Evolutionary conservation across 2,329 filamentous ascomycete genomes (phyloP).

Genomic region (Mollisiaceae sp.): DNA sequence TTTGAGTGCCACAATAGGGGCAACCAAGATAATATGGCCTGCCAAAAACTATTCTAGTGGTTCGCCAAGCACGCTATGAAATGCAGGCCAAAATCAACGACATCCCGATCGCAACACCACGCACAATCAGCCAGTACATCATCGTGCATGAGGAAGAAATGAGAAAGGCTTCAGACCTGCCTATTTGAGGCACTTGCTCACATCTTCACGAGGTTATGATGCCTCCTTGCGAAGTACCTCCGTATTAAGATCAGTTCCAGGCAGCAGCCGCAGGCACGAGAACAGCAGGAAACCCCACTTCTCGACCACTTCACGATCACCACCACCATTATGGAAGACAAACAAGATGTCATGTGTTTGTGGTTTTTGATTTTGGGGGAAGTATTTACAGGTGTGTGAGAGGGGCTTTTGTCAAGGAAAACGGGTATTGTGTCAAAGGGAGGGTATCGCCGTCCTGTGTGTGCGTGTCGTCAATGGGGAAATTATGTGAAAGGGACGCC

Average conservation of each 20-base stretch:
- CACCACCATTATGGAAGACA: no score
- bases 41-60: background rate
- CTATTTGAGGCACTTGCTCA: background rate
- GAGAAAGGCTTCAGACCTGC: background rate
- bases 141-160: background rate
- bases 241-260: background rate
- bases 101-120: background rate
- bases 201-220: background rate
- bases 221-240: background rate
- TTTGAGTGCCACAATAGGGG: background rate
- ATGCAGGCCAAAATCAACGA: background rate
- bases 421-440: no score
- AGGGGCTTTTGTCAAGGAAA: no score
- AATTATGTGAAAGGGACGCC: no score
- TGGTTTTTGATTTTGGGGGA: no score
- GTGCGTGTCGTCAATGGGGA: no score
- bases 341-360: no score
- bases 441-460: no score
- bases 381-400: no score
- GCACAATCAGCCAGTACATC: background rate
- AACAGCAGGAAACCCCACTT: background rate
- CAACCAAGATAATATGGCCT: background rate
- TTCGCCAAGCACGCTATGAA: background rate
- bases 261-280: background rate
- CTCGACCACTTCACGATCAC: no score